These are phyloP conservation scores for Leptosphaerulina australis DNA, from an alignment of 2,329 filamentous ascomycete genomes.

Conservation along the genomic window DNA sequence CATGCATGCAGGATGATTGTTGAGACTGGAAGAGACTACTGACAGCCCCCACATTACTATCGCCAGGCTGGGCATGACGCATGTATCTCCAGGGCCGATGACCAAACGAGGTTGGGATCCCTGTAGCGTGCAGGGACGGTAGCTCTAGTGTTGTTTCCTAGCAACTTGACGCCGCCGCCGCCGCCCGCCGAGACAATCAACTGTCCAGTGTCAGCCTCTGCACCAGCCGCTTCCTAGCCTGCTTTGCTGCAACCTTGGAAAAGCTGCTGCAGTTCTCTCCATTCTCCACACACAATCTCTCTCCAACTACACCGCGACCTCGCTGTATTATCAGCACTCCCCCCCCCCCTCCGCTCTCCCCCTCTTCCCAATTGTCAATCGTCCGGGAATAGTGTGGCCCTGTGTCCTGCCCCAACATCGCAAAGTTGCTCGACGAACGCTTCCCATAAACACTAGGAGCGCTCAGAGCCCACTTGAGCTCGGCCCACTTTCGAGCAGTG, in stretches of 20 bases:
- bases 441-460: constrained; percentile 8
- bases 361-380: background rate
- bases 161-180: background rate
- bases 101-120: background rate
- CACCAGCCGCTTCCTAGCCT: constrained; percentile 13
- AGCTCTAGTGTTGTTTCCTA: background rate
- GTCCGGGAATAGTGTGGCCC: background rate
- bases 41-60: background rate
- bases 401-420: background rate
- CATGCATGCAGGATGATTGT: background rate
- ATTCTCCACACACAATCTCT: background rate
- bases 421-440: background rate
- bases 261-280: constrained; percentile 9
- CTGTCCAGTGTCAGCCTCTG: constrained; percentile 12
- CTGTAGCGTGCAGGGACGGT: constrained; percentile 9
- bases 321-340: background rate
- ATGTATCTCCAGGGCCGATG: background rate
- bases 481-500: constrained; percentile 13
- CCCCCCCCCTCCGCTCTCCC: background rate
- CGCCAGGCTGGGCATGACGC: constrained; percentile 13
- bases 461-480: constrained; percentile 1
- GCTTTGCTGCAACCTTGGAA: constrained; percentile 15
- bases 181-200: constrained; percentile 12
- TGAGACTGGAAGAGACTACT: background rate
- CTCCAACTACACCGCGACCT: background rate